A percentile compares a stretch with the other conserved stretches of the same genome.
These are phyloP conservation scores for Pichia gijzeniarum DNA, from an alignment of 805 yeast species.

Conservation along the genomic window DNA sequence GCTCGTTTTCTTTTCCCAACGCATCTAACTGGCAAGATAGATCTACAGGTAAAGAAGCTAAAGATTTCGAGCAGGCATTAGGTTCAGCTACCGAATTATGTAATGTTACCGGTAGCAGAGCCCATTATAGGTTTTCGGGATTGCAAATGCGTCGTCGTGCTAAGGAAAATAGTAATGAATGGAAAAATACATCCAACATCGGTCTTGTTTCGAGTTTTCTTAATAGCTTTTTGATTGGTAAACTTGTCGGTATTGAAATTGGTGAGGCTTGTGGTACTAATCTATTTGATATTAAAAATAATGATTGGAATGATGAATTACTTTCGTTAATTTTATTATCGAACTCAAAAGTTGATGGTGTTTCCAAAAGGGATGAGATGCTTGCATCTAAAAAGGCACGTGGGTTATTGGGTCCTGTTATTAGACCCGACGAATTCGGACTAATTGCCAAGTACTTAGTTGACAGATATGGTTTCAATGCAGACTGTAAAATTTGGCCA, in stretches of 20 bases:
- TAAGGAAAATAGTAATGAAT: conserved; percentile 43
- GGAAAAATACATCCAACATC: conserved; percentile 52
- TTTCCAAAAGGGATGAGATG: conserved; percentile 19
- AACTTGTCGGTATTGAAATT: conserved; percentile 60
- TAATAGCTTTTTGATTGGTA: conserved; percentile 63
- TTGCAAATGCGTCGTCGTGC: conserved; percentile 79
- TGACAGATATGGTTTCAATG: conserved; percentile 54
- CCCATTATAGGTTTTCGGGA: conserved; percentile 87
- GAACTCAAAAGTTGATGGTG: conserved; percentile 38
- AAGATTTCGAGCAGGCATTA: conserved; percentile 49
- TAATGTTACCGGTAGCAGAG: conserved; percentile 71
- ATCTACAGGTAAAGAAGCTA: conserved; percentile 67
- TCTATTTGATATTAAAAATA: conserved; percentile 60
- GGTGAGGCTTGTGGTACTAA: conserved; percentile 95
- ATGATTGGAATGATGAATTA: conserved; percentile 50
- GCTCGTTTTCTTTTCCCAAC: conserved; percentile 52
- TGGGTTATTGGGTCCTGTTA: conserved; percentile 47
- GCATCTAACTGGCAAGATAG: conserved; percentile 97
- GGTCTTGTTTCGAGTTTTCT: conserved; percentile 75
- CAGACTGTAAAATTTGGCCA: conserved; percentile 56
- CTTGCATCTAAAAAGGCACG: conserved; percentile 37
- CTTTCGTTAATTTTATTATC: conserved; percentile 49
- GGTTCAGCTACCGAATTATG: conserved; percentile 63
- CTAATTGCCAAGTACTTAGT: conserved; percentile 53
- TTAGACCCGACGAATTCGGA: conserved; percentile 45